Base-by-base conservation (phyloP, 164 flowering plant species). In the Euptelea pleiosperma region DNA sequence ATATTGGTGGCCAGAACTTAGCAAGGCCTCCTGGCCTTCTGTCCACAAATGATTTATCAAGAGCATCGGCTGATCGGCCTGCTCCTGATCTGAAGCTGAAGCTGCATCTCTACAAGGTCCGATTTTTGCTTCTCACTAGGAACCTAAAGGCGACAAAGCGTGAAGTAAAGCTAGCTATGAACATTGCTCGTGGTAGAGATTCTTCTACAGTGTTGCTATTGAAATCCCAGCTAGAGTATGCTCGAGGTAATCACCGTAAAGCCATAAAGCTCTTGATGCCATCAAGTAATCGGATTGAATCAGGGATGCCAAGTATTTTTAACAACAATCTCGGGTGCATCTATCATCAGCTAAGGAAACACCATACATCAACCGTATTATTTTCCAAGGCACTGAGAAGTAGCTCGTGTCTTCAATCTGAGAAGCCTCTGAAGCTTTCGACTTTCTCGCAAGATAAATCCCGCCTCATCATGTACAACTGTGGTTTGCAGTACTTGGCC, bases 141-240 rank as follows among this genome's bases (percentile, higher is more conserved):
- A 94, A 91, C 64, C 69, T 86, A 14, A 88, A 88, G 70, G 84
- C 84, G 29, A 81, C 94, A 19, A 94, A 94, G 73, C 92, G 96
- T 60, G 97, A 91, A 71, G 82, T 85, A 33, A 94, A 94, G 75
- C 75, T 77, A 63, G 95, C 93, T 8, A 85, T 90, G 90, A 93
- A 88, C 67, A 71, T 82, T 65, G 84, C 86, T 24, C 86, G 90
- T 58, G 89, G 86, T 22, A 73, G 85, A 61, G 97, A 93, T 77
- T 85, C 91, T 22, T 73, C 99, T 10, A 73, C 75, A 59, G 96
- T 93, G 52, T 82, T 90, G 54, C 79, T 85, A 39, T 66, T 94
- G 75, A 94, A 91, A 65, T 85, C 99, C 30, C 88, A 94, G 76
- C 83, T 94, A 30, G 99, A 94, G 70, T 86, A 77, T 84, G 86